Evolutionary conservation across 768 basidiomycete species (phyloP).

Genomic region (Boletus rubroflammeus): DNA sequence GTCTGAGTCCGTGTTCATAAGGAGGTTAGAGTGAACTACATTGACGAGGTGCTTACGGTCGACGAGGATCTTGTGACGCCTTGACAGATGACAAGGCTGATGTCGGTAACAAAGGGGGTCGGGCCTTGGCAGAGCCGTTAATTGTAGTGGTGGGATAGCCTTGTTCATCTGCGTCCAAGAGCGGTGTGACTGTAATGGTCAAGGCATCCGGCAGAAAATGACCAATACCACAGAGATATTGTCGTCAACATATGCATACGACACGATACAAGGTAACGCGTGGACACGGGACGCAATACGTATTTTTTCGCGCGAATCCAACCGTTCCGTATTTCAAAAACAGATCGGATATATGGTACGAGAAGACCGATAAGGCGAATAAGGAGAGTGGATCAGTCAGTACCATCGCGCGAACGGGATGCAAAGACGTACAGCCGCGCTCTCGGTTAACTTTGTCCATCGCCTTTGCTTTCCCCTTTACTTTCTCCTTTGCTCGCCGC

Average conservation of each 20-base stretch:
- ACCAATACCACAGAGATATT: constrained; percentile 16
- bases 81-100: constrained; percentile 48
- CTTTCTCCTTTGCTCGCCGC: constrained; percentile 72
- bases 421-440: constrained; percentile 62
- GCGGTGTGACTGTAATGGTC: constrained; percentile 41
- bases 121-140: constrained; percentile 42
- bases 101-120: constrained; percentile 44
- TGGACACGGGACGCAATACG: background rate
- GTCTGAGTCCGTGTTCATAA: constrained; percentile 15
- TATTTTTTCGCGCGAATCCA: constrained; percentile 8
- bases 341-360: background rate
- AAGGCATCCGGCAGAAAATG: background rate
- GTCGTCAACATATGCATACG: constrained; percentile 1
- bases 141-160: constrained; percentile 28
- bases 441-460: constrained; percentile 71
- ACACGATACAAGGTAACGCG: background rate
- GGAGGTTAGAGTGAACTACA: constrained; percentile 14
- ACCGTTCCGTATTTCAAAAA: constrained; percentile 8
- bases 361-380: constrained; percentile 16
- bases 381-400: constrained; percentile 15
- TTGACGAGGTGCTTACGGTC: constrained; percentile 41
- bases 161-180: constrained; percentile 50
- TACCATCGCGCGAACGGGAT: constrained; percentile 1
- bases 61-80: constrained; percentile 60
- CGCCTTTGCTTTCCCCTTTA: constrained; percentile 67